These are phyloP conservation scores for Podaxis sp. DNA, from an alignment of 768 basidiomycete genomes.

Conservation along the genomic window DNA sequence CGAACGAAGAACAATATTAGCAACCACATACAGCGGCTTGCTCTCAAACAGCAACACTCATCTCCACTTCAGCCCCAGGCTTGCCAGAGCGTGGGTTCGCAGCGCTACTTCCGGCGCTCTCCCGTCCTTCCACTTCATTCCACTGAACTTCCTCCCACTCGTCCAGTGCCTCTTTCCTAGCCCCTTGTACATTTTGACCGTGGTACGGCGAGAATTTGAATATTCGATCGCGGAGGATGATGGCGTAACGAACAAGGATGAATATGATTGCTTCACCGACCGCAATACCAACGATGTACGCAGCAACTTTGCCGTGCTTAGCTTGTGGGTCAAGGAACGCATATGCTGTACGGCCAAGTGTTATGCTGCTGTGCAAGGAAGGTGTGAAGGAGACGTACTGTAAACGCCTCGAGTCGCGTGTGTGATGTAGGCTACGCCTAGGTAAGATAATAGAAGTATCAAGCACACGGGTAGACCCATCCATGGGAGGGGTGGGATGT, in stretches of 20 bases:
- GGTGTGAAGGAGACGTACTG: slow-evolving; percentile 36
- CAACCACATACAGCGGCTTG: background rate
- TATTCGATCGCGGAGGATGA: slow-evolving; percentile 31
- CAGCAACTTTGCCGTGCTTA: slow-evolving; percentile 47
- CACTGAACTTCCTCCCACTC: slow-evolving; percentile 9
- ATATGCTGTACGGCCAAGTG: slow-evolving; percentile 43
- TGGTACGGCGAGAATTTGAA: background rate
- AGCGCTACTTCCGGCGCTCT: background rate
- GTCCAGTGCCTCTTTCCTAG: background rate
- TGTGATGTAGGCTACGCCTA: slow-evolving; percentile 68
- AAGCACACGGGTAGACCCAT: slow-evolving; percentile 43
- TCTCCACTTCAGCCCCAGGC: background rate
- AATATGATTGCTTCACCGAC: slow-evolving; percentile 54
- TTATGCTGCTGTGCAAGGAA: background rate
- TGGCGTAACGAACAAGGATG: slow-evolving; percentile 40
- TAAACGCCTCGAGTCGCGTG: slow-evolving; percentile 59
- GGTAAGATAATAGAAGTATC: slow-evolving; percentile 53
- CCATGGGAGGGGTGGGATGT: slow-evolving; percentile 52
- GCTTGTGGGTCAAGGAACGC: slow-evolving; percentile 56
- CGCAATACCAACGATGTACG: slow-evolving; percentile 60
- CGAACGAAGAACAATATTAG: background rate
- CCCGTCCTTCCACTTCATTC: background rate
- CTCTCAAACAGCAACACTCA: background rate
- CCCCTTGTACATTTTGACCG: background rate
- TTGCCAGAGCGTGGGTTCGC: background rate